Evolutionary conservation across 2,329 filamentous ascomycete species (phyloP).

Genomic region (Teratosphaeria epicoccoides): DNA sequence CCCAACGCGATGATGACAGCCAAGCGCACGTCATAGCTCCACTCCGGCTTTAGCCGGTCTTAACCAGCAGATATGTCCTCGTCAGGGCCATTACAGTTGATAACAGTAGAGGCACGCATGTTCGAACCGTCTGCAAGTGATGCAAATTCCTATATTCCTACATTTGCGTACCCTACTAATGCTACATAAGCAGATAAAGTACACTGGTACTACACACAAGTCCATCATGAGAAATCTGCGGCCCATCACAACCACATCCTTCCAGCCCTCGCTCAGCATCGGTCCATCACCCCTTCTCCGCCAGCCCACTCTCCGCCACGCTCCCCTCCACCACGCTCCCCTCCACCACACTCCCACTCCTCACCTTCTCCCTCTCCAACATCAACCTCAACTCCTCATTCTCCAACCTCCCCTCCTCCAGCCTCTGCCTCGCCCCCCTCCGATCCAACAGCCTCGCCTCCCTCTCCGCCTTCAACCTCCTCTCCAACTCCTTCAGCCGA

Average conservation of each 20-base stretch:
- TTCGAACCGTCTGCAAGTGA: too few relatives aligned
- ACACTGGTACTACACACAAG: too few relatives aligned
- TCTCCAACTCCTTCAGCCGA: constrained; percentile 75
- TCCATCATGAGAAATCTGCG: too few relatives aligned
- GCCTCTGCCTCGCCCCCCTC: constrained; percentile 65
- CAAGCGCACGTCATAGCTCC: constrained; percentile 3
- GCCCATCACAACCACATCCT: too few relatives aligned
- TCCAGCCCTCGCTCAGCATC: too few relatives aligned
- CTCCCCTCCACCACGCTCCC: constrained; percentile 6
- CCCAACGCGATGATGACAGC: neutral
- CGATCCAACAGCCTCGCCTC: constrained; percentile 79
- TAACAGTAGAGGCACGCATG: too few relatives aligned
- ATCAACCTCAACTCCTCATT: constrained; percentile 59
- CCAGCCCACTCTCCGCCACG: constrained; percentile 2
- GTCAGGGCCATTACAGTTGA: too few relatives aligned
- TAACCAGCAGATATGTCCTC: too few relatives aligned
- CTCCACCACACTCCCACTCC: constrained; percentile 18
- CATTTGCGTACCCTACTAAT: too few relatives aligned
- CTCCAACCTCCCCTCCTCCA: constrained; percentile 65
- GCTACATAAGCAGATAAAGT: too few relatives aligned
- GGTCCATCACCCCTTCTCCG: constrained; percentile 2
- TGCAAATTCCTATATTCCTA: too few relatives aligned
- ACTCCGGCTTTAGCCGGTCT: too few relatives aligned
- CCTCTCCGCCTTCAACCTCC: constrained; percentile 77
- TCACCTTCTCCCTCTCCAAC: constrained; percentile 47